Evolutionary conservation across 345 rosid species (phyloP), one percentile per base, ranked within the genome.

Genomic region (Populus alba): DNA sequence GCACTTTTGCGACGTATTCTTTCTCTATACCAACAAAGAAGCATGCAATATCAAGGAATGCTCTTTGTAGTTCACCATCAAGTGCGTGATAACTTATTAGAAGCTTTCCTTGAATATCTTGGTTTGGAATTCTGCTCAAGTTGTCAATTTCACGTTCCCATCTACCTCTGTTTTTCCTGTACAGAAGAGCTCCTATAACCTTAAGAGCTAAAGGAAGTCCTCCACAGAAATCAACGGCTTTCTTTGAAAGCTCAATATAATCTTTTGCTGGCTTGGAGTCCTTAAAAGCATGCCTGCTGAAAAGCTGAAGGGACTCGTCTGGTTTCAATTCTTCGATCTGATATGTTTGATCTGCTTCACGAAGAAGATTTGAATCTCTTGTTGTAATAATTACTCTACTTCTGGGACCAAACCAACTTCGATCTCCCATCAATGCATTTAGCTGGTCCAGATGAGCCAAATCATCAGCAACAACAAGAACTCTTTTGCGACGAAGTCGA

Each of bases 381-480:
- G 74, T 77, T 35, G 79, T 77, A 9, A 77, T 25, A 17, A 77
- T 70, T 2, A 77, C 10, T 25, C 41, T 77, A 25, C 79, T 77
- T 70, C 74, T 68, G 2, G 47, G 17, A 23, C 43, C 7, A 69
- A 69, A 37, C 74, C 73, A 57, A 5, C 27, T 45, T 7, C 18
- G 47, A 68, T 35, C 59, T 69, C 79, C 79, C 8, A 70, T 39
- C 5, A 77, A 33, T 13, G 37, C 66, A 33, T 68, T 25, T 10
- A 77, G n/a, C 41, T 77, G 73, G 3, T 29, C 22, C 43, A 7
- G 12, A 3, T 59, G 49, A 37, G 53, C 53, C 6, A 77, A 57
- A 55, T 69, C 79, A 55, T 77, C 79, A 55, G 69, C 68, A 69
- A 77, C 79, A 57, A 77, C 49, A 25, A 77, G 74, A 23, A 77